These are phyloP conservation scores for Cryptococcus wingfieldii DNA, from an alignment of 1,284 basidiomycete genomes.

Conservation along the genomic window DNA sequence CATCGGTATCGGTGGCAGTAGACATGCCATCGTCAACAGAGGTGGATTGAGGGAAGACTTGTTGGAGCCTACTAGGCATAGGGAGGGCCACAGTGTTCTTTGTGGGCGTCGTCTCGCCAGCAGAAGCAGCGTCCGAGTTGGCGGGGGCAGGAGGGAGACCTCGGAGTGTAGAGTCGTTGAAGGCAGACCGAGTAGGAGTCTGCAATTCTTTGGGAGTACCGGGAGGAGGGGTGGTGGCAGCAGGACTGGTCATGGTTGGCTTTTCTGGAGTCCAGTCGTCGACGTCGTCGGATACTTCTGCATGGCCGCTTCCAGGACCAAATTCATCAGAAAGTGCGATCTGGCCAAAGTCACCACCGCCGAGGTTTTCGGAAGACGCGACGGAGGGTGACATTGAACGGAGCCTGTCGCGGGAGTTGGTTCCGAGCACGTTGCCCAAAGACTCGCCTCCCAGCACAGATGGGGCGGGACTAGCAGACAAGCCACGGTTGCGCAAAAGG, in stretches of 20 bases:
- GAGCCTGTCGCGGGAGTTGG: constrained; percentile 9
- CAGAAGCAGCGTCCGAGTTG: not conserved
- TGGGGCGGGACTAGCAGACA: constrained; percentile 14
- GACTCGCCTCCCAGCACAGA: constrained; percentile 14
- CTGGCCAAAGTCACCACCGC: constrained; percentile 18
- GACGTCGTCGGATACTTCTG: constrained; percentile 20
- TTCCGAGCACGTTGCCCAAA: constrained; percentile 20
- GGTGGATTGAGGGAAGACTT: constrained; percentile 23
- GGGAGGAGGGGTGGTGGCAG: constrained; percentile 6
- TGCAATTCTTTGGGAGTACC: constrained; percentile 10
- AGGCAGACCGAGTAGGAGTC: constrained; percentile 19
- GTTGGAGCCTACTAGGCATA: constrained; percentile 18
- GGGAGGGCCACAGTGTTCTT: constrained; percentile 30
- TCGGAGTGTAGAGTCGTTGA: constrained; percentile 11
- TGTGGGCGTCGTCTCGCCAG: constrained; percentile 37
- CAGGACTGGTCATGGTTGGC: not conserved
- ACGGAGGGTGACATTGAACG: constrained; percentile 6
- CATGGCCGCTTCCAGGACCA: constrained; percentile 24
- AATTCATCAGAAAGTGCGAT: constrained; percentile 39
- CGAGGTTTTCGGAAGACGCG: constrained; percentile 8
- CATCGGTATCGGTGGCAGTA: constrained; percentile 63
- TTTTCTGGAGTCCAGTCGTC: constrained; percentile 32
- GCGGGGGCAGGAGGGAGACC: constrained; percentile 9
- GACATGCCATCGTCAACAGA: constrained; percentile 40
- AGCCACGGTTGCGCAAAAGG: constrained; percentile 31